Base-by-base conservation (phyloP, 176 grass and related monocot species). In the Cenchrus purpureus region DNA sequence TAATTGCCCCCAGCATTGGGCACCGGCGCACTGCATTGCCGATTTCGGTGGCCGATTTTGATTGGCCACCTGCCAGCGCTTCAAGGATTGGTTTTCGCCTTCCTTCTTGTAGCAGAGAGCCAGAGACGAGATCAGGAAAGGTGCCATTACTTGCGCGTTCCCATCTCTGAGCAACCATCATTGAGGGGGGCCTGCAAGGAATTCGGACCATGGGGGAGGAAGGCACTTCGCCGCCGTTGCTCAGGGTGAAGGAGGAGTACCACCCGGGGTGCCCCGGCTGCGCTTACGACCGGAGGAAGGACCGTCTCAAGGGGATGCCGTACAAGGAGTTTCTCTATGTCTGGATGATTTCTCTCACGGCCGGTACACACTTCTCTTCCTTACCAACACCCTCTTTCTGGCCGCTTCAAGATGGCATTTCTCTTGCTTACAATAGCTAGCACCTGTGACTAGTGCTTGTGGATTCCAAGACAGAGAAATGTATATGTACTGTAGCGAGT, bases 271-370 rank as follows among this genome's bases (percentile, higher is more conserved):
- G 91, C 69, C 91, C 91, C 10, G 91, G 88, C 61, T 93, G 91
- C 16, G 62, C 63, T 5, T 48, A 46, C n/a, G 77, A 87, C 37
- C 71, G 29, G 11, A 85, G 73, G 78, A 90, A 85, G 72, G 70
- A 51, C 37, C 8, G 12, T 10, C 45, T 34, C 2, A 78, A 2
- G 7, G 88, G 81, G 44, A 82, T 85, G 61, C 91, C 91, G 6
- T 92, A 92, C 69, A 79, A 80, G 42, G 85, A 93, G 62, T 93
- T 92, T 68, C 68, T 92, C 17, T 86, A 82, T 29, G 43, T 92
- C 85, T 92, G 90, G 87, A n/a, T 83, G 51, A 50, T 89, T 58
- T 89, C 59, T 11, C 79, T 92, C 82, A 83, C 70, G 20, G 65
- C 74, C 11, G 83, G 86, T 92, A 89, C 50, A 28, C 4, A 32